These are phyloP conservation scores for Wickerhamiella musiphila DNA, from an alignment of 805 yeast genomes.

Conservation along the genomic window DNA sequence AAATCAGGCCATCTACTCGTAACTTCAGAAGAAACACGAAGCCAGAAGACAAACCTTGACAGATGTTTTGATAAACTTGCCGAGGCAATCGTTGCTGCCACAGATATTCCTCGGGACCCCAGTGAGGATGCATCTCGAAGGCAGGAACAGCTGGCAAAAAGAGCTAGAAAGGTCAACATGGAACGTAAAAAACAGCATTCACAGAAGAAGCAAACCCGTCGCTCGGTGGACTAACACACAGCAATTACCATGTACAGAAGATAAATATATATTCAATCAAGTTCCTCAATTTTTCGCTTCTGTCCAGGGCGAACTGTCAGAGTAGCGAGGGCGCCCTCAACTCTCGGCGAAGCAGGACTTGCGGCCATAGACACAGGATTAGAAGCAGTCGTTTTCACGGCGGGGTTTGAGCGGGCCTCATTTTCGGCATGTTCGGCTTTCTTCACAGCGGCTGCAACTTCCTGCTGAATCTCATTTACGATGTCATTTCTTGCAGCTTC, in stretches of 20 bases:
- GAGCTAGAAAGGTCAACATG: conserved; percentile 23
- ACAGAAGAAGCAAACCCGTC: conserved; percentile 25
- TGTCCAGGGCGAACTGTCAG: background rate
- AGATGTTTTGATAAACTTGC: conserved; percentile 46
- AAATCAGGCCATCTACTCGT: conserved; percentile 38
- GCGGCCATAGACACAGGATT: background rate
- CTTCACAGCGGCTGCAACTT: background rate
- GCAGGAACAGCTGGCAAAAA: conserved; percentile 29
- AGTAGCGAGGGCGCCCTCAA: background rate
- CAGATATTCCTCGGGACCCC: conserved; percentile 32
- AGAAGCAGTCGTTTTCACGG: background rate
- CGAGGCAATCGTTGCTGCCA: conserved; percentile 30
- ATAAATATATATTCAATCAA: background rate
- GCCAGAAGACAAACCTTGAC: conserved; percentile 37
- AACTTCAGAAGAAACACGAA: conserved; percentile 42
- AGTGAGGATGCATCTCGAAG: conserved; percentile 29
- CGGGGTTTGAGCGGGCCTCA: background rate
- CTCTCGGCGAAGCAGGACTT: background rate
- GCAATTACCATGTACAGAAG: background rate
- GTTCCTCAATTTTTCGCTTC: background rate
- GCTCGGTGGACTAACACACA: background rate
- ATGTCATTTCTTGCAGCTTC: background rate
- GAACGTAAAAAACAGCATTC: conserved; percentile 24
- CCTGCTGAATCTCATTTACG: background rate
- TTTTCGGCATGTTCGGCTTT: background rate